Conservation (phyloP, 2,329 filamentous ascomycete genomes). For the Epichloe elymi region DNA sequence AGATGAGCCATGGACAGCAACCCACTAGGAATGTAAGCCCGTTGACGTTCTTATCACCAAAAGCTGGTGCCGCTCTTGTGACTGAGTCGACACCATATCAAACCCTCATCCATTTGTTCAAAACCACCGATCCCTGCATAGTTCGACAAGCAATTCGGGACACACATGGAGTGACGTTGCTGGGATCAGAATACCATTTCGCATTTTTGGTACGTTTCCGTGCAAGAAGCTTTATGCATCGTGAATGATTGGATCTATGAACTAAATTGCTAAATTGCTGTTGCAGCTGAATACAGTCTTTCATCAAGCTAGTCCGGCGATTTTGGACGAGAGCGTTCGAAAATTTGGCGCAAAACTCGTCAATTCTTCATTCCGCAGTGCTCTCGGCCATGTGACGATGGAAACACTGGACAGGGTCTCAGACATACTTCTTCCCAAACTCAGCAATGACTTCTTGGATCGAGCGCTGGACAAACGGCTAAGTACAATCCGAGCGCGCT, state of each 20-base stretch:
- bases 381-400: slow-evolving; percentile 26
- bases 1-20: neutral
- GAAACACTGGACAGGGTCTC: slow-evolving; percentile 33
- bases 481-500: slow-evolving; percentile 38
- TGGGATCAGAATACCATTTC: slow-evolving; percentile 38
- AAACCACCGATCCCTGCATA: slow-evolving; percentile 27
- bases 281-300: slow-evolving; percentile 35
- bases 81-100: neutral
- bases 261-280: slow-evolving; percentile 17
- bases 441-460: slow-evolving; percentile 37
- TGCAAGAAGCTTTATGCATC: neutral
- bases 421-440: slow-evolving; percentile 30
- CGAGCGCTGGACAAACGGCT: slow-evolving; percentile 37
- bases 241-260: neutral
- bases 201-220: slow-evolving; percentile 36
- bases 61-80: neutral
- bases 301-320: slow-evolving; percentile 26
- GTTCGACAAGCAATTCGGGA: slow-evolving; percentile 36
- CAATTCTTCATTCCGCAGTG: slow-evolving; percentile 24
- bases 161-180: slow-evolving; percentile 35
- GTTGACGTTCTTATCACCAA: neutral
- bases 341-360: slow-evolving; percentile 35
- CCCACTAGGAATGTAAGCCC: neutral
- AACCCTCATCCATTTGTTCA: slow-evolving; percentile 18
- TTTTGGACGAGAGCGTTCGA: slow-evolving; percentile 25